Evolutionary conservation across 805 yeast species (phyloP).

Genomic region (Kluyveromyces siamensis): DNA sequence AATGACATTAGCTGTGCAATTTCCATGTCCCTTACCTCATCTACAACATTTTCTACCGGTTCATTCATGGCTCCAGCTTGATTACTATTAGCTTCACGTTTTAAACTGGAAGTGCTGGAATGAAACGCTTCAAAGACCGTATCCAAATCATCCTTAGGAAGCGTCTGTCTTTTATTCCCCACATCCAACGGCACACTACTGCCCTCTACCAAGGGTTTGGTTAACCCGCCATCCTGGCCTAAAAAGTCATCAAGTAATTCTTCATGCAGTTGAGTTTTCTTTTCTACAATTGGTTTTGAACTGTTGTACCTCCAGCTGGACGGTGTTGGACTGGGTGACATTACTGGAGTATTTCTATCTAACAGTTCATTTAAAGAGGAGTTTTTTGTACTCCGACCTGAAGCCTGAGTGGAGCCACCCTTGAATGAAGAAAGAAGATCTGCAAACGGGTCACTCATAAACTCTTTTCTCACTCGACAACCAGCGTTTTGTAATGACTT

Average conservation of each 20-base stretch:
- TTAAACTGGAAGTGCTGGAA: neutral
- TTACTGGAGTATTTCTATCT: neutral
- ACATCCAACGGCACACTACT: neutral
- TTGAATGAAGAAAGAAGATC: conserved; percentile 30
- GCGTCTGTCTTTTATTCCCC: neutral
- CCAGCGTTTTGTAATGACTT: too few relatives aligned
- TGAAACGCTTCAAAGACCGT: conserved; percentile 16
- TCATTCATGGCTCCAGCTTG: neutral
- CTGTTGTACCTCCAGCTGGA: neutral
- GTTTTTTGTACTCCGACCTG: neutral
- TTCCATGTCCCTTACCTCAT: conserved; percentile 29
- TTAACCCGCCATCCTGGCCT: neutral
- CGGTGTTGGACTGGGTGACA: neutral
- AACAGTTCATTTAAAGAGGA: conserved; percentile 1
- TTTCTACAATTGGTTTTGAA: neutral
- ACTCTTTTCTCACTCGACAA: neutral
- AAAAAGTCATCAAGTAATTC: neutral
- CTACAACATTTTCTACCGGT: conserved; percentile 12
- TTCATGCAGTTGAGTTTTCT: neutral
- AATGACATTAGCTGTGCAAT: conserved; percentile 27
- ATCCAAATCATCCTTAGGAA: conserved; percentile 13
- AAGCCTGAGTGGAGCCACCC: neutral
- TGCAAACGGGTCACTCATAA: conserved; percentile 35
- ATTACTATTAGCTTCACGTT: neutral
- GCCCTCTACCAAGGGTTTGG: neutral